Percentiles rank a stretch among this genome's conserved stretches.
Conservation (phyloP, 1,284 basidiomycete genomes). For the Lignosus rhinocerotis region DNA sequence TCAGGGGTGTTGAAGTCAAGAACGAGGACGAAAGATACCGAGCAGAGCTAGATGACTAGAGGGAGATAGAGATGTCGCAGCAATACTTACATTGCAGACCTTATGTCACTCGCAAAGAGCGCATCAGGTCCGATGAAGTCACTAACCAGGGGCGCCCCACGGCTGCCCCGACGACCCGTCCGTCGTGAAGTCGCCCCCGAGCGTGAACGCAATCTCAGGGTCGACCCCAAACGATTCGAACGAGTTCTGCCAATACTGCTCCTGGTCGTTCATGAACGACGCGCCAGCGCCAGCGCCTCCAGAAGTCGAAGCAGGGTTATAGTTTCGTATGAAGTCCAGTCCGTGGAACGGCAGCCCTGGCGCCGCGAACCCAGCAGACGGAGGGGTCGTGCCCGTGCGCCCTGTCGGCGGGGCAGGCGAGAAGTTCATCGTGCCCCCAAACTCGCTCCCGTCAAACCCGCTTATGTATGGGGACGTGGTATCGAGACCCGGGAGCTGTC, state of each 20-base stretch:
- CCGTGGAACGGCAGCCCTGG: slow-evolving; percentile 77
- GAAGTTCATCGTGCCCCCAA: slow-evolving; percentile 42
- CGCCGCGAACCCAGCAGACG: slow-evolving; percentile 60
- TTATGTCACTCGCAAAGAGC: background rate
- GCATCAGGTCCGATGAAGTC: background rate
- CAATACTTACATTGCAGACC: background rate
- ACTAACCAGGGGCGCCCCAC: slow-evolving; percentile 10
- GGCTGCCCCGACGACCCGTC: slow-evolving; percentile 24
- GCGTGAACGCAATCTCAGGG: slow-evolving; percentile 70
- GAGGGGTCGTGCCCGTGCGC: slow-evolving; percentile 54
- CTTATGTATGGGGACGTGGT: slow-evolving; percentile 39
- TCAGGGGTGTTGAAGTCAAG: background rate
- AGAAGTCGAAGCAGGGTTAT: slow-evolving; percentile 37
- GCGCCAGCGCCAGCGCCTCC: slow-evolving; percentile 5
- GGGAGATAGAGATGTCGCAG: slow-evolving; percentile 9
- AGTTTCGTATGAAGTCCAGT: slow-evolving; percentile 77
- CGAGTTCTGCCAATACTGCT: slow-evolving; percentile 63
- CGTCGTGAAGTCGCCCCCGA: slow-evolving; percentile 38
- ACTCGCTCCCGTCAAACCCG: slow-evolving; percentile 40
- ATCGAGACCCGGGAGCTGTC: slow-evolving; percentile 49
- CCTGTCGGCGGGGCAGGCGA: slow-evolving; percentile 55
- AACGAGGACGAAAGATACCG: background rate
- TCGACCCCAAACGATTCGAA: slow-evolving; percentile 75
- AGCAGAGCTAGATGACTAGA: background rate
- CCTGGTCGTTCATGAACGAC: slow-evolving; percentile 46